Evolutionary conservation across 148 eudicot species (phyloP).

Genomic region (Nepenthes mirabilis): DNA sequence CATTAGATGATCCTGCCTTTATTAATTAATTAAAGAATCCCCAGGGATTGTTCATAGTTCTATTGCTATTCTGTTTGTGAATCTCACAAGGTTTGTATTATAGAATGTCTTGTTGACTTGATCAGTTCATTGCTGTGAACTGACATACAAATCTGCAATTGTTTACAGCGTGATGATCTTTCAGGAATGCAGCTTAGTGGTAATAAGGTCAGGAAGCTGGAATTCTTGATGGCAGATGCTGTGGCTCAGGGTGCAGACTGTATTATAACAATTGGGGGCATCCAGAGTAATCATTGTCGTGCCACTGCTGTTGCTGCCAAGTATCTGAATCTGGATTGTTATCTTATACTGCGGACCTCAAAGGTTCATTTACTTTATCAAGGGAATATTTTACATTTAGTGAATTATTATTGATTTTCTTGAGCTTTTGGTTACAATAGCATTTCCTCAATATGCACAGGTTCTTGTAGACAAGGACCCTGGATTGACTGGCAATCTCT

Average conservation of each 20-base stretch:
- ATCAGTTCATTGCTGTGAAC: no score
- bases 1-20: no score
- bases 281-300: constrained; percentile 96
- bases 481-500: constrained; percentile 82
- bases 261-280: constrained; percentile 78
- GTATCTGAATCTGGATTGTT: constrained; percentile 86
- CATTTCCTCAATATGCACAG: constrained; percentile 27
- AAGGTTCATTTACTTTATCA: constrained; percentile 37
- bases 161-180: constrained; percentile 85
- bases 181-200: constrained; percentile 98
- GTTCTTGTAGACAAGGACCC: constrained; percentile 81
- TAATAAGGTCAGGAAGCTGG: constrained; percentile 93
- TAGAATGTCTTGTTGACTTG: background rate
- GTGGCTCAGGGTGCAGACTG: constrained; percentile 87
- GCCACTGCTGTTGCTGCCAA: constrained; percentile 97
- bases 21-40: no score
- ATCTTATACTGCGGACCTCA: constrained; percentile 82
- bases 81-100: background rate
- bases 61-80: no score
- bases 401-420: constrained; percentile 1
- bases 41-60: no score
- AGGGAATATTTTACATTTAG: background rate
- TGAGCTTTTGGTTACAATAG: constrained; percentile 3
- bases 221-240: constrained; percentile 93
- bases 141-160: constrained; percentile 1